Evolutionary conservation across 768 basidiomycete genomes (phyloP), one percentile per base, ranked within the genome.

Genomic region (Rhizopogon vesiculosus): DNA sequence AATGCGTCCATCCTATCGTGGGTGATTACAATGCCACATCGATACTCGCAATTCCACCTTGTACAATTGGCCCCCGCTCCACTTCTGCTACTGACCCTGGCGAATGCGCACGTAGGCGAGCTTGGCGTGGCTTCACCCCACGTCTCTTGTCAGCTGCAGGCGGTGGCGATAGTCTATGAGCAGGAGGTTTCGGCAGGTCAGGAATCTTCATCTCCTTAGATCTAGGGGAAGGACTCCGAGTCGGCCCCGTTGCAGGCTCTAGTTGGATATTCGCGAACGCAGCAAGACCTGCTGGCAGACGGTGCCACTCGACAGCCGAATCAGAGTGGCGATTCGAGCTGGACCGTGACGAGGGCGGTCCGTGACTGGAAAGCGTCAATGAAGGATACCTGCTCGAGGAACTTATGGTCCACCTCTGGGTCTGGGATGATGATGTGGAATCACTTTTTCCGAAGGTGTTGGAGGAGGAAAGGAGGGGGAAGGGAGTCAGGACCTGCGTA

Each of bases 321-420:
- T 66, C 65, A 1, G 61, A 54, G 28, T 42, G 60, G 28, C 56
- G 50, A 10, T 42, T 53, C 3, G 40, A n/a, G 15, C 15, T 35
- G 7, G 46, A 46, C 29, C 56, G 53, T 1, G 6, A 56, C 12
- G 57, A 60, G 7, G 63, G 56, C 35, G 13, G 42, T 15, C 35
- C 45, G 3, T 46, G 3, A 15, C 57, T 70, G 9, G 68, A 69
- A 3, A 51, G 1, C 16, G 65, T 54, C 7, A 71, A 56, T 2
- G 68, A 69, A 3, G 68, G 68, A 46, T 69, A 69, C 7, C 69
- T 67, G 2, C 59, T 65, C 5, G 63, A 63, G 9, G 39, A 8
- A 25, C 64, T 60, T 13, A 19, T 1, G 9, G 54, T 58, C 53
- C 41, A 56, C 9, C 54, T 60, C 15, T 33, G 19, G 7, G 39